Conservation (phyloP, 2,329 filamentous ascomycete species). For the Colletotrichum abscissum region DNA sequence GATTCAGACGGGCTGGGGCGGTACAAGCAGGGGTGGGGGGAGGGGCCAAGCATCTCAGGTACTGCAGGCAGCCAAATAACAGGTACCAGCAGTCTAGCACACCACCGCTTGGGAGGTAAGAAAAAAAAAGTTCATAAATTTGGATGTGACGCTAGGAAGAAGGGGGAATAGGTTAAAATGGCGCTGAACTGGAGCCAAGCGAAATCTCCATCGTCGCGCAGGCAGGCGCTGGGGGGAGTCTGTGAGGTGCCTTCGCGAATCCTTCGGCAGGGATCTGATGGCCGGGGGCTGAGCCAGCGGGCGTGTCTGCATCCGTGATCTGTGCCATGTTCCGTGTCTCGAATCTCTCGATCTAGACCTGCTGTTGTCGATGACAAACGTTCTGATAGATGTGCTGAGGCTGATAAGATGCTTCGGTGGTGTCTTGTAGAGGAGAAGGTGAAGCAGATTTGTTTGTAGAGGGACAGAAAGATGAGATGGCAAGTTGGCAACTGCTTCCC, state of each 20-base stretch:
- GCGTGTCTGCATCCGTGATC: background rate
- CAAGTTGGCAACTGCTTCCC: background rate
- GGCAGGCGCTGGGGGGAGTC: background rate
- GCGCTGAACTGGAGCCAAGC: constrained; percentile 1
- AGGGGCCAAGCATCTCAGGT: background rate
- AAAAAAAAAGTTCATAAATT: background rate
- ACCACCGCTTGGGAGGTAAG: background rate
- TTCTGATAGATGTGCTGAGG: background rate
- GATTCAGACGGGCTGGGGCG: background rate
- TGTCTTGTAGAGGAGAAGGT: background rate
- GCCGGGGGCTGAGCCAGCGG: background rate
- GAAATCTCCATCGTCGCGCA: background rate
- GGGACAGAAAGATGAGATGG: background rate
- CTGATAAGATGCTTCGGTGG: background rate
- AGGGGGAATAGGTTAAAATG: background rate
- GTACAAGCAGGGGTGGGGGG: background rate
- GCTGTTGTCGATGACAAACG: background rate
- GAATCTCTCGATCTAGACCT: background rate
- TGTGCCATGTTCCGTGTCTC: background rate
- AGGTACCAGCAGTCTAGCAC: background rate
- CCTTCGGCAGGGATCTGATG: constrained; percentile 21
- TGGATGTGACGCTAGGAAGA: constrained; percentile 6
- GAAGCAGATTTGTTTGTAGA: background rate
- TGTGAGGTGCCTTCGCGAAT: constrained; percentile 19
- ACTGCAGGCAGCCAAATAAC: constrained; percentile 1